Base-by-base conservation (phyloP, 2,329 filamentous ascomycete genomes). In the Beauveria pseudobassiana region DNA sequence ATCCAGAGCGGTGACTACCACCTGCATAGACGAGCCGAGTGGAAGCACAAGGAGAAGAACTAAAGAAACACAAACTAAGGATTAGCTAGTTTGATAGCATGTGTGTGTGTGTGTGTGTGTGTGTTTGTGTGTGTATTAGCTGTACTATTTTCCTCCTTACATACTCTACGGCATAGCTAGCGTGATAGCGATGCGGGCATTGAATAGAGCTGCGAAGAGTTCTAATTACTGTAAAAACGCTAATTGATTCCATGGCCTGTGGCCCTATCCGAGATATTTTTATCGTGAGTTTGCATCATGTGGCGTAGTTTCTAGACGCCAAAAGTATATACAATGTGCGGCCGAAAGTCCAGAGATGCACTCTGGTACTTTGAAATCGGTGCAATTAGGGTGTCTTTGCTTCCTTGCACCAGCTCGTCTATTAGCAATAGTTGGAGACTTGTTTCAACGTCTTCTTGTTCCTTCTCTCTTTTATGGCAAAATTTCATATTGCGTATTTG, bases 1-100 rank as follows among this genome's bases (percentile, higher is more conserved):
- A 85, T 88, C 58, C 72, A 77, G 69, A 86, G 83, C 68, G 76
- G 76, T 65, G 82, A 85, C 61, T 84, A 84, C 63, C 69, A 77
- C 69, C 72, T 84, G 60, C 82, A 85, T 66, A 75, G 82, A 16
- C 70, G 74, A 43, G 80, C 82, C 0, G 71, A 75, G 68, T 85
- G 82, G 82, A 83, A 80, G 73, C 81, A 78, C 74, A 79, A 77
- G 62, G 73, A 65, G 12, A 66, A 67, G 40, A 56, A 63, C 43
- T 51, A 50, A 60, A 28, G 20, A 10, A 18, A 24, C 2, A n/a
- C 20, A 30, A 9, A 5, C 3, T 4, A 10, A 10, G 51, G 34
- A 7, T 10, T 40, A 14, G 10, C 12, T 5, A 7, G 20, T 26
- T 28, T 14, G 51, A 54, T 26, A 10, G 22, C 6, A 42, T 2